phyloP scores from a whole-genome alignment of 2,329 filamentous ascomycete species.

The Fusarium acutatum region DNA sequence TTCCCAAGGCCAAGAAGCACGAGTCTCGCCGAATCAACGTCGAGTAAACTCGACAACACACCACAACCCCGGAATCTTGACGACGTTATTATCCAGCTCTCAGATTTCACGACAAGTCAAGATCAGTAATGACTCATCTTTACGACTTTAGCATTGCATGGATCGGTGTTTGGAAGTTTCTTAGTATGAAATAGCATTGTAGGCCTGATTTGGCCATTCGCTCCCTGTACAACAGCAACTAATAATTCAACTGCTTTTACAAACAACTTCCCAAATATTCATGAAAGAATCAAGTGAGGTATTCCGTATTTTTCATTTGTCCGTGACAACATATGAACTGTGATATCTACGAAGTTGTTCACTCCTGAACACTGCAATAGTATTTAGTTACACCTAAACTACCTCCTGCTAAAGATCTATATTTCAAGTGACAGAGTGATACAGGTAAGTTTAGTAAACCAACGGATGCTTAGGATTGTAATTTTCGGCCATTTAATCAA shows the following conservation, averaged over 20 bases:
- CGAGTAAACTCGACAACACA: constrained; percentile 48
- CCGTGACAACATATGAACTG: neutral
- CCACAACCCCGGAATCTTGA: neutral
- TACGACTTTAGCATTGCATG: constrained; percentile 18
- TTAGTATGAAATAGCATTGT: constrained; percentile 4
- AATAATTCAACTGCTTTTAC: constrained; percentile 13
- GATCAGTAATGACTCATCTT: constrained; percentile 1
- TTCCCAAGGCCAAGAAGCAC: constrained; percentile 73
- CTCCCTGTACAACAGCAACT: constrained; percentile 35
- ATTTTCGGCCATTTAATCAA: neutral
- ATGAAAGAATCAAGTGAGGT: neutral
- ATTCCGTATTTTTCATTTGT: neutral
- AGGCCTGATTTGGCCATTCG: constrained; percentile 14
- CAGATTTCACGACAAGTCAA: neutral
- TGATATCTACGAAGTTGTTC: neutral
- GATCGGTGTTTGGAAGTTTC: constrained; percentile 29
- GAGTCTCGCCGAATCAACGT: constrained; percentile 65
- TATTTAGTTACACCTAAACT: no score
- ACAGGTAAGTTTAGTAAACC: neutral
- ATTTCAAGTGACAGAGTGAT: neutral
- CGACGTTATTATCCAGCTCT: neutral
- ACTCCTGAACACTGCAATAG: neutral
- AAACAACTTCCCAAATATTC: neutral
- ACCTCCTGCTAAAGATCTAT: neutral
- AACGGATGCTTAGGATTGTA: neutral